These are phyloP conservation scores for Rhynchosporium secalis DNA, from an alignment of 2,329 filamentous ascomycete genomes.

Conservation along the genomic window DNA sequence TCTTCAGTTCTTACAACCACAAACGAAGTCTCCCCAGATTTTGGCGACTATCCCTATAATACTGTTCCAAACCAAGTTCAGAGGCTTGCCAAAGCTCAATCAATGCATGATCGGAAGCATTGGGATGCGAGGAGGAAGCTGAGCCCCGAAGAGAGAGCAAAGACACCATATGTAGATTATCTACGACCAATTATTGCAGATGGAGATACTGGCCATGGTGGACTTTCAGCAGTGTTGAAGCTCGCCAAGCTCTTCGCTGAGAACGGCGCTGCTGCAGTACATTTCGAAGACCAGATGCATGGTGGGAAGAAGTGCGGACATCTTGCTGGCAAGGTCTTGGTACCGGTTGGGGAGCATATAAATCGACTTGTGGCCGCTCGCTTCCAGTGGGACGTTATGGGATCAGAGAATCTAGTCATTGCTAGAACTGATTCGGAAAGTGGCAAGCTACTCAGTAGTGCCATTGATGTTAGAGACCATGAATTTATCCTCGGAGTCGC, in stretches of 20 bases:
- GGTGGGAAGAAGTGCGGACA: slow-evolving; percentile 99
- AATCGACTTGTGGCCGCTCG: slow-evolving; percentile 88
- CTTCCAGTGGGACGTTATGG: slow-evolving; percentile 99
- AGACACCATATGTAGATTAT: slow-evolving; percentile 86
- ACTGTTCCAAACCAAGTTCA: slow-evolving; percentile 98
- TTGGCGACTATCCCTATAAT: slow-evolving; percentile 98
- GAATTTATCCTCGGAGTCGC: slow-evolving; percentile 92
- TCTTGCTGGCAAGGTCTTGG: slow-evolving; percentile 91
- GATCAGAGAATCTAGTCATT: slow-evolving; percentile 89
- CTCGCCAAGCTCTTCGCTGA: slow-evolving; percentile 97
- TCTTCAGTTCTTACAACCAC: slow-evolving; percentile 89
- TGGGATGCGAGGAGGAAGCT: slow-evolving; percentile 84
- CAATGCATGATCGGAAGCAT: slow-evolving; percentile 93
- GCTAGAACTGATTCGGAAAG: slow-evolving; percentile 95
- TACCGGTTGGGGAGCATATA: slow-evolving; percentile 93
- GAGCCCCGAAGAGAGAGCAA: slow-evolving; percentile 68
- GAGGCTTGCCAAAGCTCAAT: slow-evolving; percentile 92
- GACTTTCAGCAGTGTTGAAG: slow-evolving; percentile 89
- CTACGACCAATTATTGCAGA: slow-evolving; percentile 94
- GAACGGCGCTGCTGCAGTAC: slow-evolving; percentile 92
- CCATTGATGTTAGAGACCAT: slow-evolving; percentile 91
- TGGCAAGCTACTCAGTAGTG: slow-evolving; percentile 83
- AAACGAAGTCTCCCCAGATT: slow-evolving; percentile 96
- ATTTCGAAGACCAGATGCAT: slow-evolving; percentile 97
- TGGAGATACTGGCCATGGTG: slow-evolving; percentile 93